Evolutionary conservation across 768 basidiomycete species (phyloP).

Genomic region (Kondoa subrosea): DNA sequence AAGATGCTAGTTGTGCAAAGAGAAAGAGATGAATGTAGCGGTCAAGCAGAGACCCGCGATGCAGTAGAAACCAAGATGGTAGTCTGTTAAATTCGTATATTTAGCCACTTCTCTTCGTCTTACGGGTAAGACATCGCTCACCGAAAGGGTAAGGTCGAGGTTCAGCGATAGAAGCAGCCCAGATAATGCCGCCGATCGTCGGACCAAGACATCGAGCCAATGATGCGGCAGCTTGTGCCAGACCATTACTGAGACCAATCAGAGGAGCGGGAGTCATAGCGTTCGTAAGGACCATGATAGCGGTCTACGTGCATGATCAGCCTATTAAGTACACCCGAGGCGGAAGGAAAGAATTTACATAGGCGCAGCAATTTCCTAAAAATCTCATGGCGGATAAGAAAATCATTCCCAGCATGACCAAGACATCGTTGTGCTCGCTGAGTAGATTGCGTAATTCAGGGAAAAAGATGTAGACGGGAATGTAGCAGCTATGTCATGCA

Average conservation of each 20-base stretch:
- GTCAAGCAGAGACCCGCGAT: background rate
- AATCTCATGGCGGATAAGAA: constrained; percentile 26
- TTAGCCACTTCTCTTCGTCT: background rate
- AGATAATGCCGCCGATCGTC: constrained; percentile 40
- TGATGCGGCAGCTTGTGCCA: constrained; percentile 88
- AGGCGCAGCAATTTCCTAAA: constrained; percentile 16
- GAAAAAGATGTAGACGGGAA: constrained; percentile 26
- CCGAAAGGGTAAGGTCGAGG: constrained; percentile 2
- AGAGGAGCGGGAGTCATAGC: constrained; percentile 72
- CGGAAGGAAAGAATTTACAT: constrained; percentile 39
- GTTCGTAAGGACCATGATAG: constrained; percentile 40
- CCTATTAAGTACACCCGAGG: constrained; percentile 47
- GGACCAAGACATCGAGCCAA: constrained; percentile 64
- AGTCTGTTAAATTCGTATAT: background rate
- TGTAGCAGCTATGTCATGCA: constrained; percentile 46
- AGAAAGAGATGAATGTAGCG: background rate
- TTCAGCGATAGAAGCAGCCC: constrained; percentile 36
- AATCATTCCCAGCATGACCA: constrained; percentile 56
- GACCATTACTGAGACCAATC: constrained; percentile 81
- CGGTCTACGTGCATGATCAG: constrained; percentile 72
- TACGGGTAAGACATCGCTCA: background rate
- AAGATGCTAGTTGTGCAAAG: background rate
- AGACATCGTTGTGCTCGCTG: constrained; percentile 41
- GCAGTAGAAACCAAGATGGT: background rate
- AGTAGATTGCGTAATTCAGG: constrained; percentile 26